Percentiles rank a stretch among this genome's conserved stretches.
Conservation (phyloP, 1,284 basidiomycete genomes). For the Trichosporon sp. region DNA sequence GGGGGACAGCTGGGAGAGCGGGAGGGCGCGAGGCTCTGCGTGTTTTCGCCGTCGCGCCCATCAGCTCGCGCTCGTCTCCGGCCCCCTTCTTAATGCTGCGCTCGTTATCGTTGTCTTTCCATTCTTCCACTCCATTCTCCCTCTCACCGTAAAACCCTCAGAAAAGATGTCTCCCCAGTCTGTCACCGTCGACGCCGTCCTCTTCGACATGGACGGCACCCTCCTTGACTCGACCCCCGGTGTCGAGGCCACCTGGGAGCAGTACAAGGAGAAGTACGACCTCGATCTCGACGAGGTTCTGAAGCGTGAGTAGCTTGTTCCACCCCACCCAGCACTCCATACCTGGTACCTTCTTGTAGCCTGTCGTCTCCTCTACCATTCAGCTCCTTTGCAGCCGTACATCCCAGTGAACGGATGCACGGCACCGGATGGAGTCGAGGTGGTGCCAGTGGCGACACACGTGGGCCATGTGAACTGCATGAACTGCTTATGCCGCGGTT, state of each 20-base stretch:
- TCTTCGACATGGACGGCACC: constrained; percentile 57
- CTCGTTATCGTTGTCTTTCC: background rate
- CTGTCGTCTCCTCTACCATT: background rate
- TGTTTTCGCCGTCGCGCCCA: background rate
- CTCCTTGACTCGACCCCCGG: constrained; percentile 55
- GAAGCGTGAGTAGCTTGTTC: constrained; percentile 41
- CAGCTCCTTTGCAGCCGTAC: background rate
- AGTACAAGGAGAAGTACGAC: constrained; percentile 49
- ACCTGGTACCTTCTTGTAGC: background rate
- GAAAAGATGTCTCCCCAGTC: constrained; percentile 7
- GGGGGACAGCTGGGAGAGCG: too few species aligned
- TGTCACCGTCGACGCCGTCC: constrained; percentile 33
- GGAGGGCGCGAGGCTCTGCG: background rate
- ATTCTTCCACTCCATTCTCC: background rate
- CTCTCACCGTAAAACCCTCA: background rate
- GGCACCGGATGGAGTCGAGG: background rate
- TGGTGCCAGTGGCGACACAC: background rate
- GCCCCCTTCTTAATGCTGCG: background rate
- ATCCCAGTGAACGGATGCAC: background rate
- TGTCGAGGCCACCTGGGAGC: constrained; percentile 53
- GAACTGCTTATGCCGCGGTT: background rate
- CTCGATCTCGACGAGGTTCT: constrained; percentile 54
- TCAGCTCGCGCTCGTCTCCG: background rate
- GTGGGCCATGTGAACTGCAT: background rate
- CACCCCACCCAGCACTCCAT: background rate